Evolutionary conservation across 495 filamentous ascomycete genomes (phyloP).

Genomic region (Chlorociboria aeruginascens): DNA sequence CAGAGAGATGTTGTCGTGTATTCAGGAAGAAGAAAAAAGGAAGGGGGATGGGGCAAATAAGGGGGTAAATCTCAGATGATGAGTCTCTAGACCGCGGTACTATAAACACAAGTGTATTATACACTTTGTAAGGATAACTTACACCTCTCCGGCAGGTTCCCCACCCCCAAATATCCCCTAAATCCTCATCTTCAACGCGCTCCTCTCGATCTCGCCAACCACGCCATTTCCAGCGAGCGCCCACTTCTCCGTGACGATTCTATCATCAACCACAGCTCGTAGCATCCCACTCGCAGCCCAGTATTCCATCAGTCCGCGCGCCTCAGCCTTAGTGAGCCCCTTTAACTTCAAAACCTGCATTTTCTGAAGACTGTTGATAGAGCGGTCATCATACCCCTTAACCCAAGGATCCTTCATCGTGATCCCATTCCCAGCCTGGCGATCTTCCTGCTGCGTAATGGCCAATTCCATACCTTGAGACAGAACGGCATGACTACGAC

Average conservation of each 20-base stretch:
- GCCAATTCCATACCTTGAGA: slow-evolving; percentile 53
- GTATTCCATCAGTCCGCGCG: slow-evolving; percentile 79
- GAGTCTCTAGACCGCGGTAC: too few species aligned
- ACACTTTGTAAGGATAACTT: too few species aligned
- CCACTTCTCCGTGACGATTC: slow-evolving; percentile 74
- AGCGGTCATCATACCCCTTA: slow-evolving; percentile 53
- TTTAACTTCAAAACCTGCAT: slow-evolving; percentile 38
- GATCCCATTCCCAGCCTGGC: slow-evolving; percentile 26
- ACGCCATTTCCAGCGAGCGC: slow-evolving; percentile 69
- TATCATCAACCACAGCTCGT: slow-evolving; percentile 54
- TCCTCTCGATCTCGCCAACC: slow-evolving; percentile 70
- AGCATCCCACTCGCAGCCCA: slow-evolving; percentile 79
- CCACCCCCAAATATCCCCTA: slow-evolving; percentile 1
- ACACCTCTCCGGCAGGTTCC: neutral
- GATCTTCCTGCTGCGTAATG: slow-evolving; percentile 27
- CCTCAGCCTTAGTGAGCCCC: slow-evolving; percentile 62
- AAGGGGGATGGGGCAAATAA: too few species aligned
- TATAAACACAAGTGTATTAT: neutral
- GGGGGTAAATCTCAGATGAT: too few species aligned
- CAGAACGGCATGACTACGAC: slow-evolving; percentile 48
- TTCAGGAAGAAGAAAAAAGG: too few species aligned
- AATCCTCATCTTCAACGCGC: slow-evolving; percentile 38
- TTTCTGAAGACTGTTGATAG: slow-evolving; percentile 44
- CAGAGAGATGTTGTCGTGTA: too few species aligned
- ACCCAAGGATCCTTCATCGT: slow-evolving; percentile 51